Conservation (phyloP, 2,329 filamentous ascomycete genomes). For the Rhytidhysteron rufulum region DNA sequence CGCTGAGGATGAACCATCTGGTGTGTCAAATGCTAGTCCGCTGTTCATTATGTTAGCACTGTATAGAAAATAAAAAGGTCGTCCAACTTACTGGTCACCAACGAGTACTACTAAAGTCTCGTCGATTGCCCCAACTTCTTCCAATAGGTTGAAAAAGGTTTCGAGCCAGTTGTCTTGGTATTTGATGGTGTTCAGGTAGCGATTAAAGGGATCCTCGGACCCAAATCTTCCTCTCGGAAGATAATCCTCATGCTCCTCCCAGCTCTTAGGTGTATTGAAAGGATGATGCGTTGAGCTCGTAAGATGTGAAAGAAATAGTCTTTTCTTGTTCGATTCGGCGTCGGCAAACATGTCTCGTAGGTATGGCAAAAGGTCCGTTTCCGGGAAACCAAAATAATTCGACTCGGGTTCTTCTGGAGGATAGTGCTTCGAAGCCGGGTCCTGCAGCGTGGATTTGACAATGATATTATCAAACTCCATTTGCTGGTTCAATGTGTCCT, state of each 20-base stretch:
- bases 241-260: conserved; percentile 7
- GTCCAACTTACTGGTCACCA: conserved; percentile 33
- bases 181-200: conserved; percentile 41
- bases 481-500: conserved; percentile 29
- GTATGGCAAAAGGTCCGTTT: conserved; percentile 40
- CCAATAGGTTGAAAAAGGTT: conserved; percentile 38
- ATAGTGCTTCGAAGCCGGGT: conserved; percentile 29
- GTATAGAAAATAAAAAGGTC: not conserved
- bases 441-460: conserved; percentile 12
- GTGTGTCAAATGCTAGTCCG: conserved; percentile 32
- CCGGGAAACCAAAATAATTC: conserved; percentile 45
- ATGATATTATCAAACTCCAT: conserved; percentile 30
- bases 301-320: conserved; percentile 35
- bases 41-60: conserved; percentile 2
- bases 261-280: conserved; percentile 33
- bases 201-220: conserved; percentile 22
- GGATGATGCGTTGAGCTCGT: conserved; percentile 43
- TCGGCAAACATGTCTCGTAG: conserved; percentile 31
- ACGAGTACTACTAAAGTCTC: conserved; percentile 46
- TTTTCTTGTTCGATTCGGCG: conserved; percentile 24
- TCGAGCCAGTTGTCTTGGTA: conserved; percentile 40
- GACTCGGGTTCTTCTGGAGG: conserved; percentile 22
- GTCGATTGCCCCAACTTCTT: conserved; percentile 42
- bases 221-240: not conserved
- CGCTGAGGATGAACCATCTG: conserved; percentile 36